These are phyloP conservation scores for Trichoderma semiorbis DNA, from an alignment of 2,329 filamentous ascomycete genomes.

Conservation along the genomic window DNA sequence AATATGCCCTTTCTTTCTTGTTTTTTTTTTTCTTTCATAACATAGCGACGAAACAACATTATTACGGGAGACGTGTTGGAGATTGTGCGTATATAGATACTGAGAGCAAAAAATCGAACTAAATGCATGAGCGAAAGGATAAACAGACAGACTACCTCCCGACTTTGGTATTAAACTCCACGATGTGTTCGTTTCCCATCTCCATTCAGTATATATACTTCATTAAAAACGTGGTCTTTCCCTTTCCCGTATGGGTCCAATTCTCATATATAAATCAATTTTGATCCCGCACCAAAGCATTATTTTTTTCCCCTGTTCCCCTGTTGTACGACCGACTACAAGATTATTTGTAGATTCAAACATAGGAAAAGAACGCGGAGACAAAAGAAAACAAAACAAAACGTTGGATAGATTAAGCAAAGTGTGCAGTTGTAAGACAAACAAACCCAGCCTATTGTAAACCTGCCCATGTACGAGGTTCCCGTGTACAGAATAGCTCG, in stretches of 20 bases:
- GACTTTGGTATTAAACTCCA: neutral
- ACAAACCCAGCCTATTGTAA: neutral
- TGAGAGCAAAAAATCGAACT: neutral
- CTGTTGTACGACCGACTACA: neutral
- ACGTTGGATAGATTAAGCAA: neutral
- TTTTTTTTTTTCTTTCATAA: neutral
- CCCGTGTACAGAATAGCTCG: neutral
- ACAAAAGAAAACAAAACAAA: neutral
- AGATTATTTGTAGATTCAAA: conserved; percentile 1
- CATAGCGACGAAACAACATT: neutral
- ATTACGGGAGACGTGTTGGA: neutral
- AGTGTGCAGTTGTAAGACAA: neutral
- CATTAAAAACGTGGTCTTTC: neutral
- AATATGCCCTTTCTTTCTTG: neutral
- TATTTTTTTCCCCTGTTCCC: neutral
- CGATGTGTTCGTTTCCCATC: neutral
- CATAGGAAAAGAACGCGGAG: neutral
- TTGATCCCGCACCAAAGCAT: neutral
- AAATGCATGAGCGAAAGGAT: neutral
- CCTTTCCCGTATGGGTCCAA: neutral
- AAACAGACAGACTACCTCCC: neutral
- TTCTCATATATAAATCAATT: neutral
- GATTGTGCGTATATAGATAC: neutral
- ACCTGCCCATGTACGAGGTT: neutral
- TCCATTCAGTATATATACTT: neutral